Base-by-base conservation (phyloP, 2,329 filamentous ascomycete genomes). In the Penicillium psychrosexuale region DNA sequence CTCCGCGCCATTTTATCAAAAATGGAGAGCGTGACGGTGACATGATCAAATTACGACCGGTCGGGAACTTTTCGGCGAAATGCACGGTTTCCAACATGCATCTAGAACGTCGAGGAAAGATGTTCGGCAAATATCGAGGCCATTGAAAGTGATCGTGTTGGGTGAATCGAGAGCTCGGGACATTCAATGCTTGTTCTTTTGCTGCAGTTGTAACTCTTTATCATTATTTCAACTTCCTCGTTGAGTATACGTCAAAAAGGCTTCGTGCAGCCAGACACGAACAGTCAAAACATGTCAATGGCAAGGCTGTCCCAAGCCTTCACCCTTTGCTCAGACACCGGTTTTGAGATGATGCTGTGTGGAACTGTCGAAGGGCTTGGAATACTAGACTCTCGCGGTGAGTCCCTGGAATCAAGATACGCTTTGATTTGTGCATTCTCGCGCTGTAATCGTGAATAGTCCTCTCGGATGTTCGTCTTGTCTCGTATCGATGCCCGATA, bases 271-370 rank as follows among this genome's bases (percentile, higher is more conserved):
- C 11, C 12, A 43, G 13, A 2, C 5, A 15, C 31, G 19, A n/a
- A 17, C 28, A 11, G 15, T 65, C 46, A 69, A 33, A 68, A 60
- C 22, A 69, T 43, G 40, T 69, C 65, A 42, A 61, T 47, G 5
- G 62, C 59, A 36, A 68, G 66, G 15, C 61, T 57, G 36, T 69
- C 66, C 66, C 65, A 68, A 7, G 60, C 59, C 34, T 59, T 62
- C 5, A 57, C 63, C 34, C 44, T 55, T 2, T 56, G 60, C 40
- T 65, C 59, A 3, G 53, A 19, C 3, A 51, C 36, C 3, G 61
- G 57, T 17, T 51, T 51, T 40, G 56, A 52, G 3, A 60, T 57
- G n/a, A 61, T 56, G 24, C 19, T 50, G 4, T 47, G 43, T 5
- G 56, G 24, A 9, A 53, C 22, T 4, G 34, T 49, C 1, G 55